Percentiles rank a stretch among this genome's conserved stretches.
These are phyloP conservation scores for Aureobasidium sp. DNA, from an alignment of 2,329 filamentous ascomycete genomes.

Conservation along the genomic window DNA sequence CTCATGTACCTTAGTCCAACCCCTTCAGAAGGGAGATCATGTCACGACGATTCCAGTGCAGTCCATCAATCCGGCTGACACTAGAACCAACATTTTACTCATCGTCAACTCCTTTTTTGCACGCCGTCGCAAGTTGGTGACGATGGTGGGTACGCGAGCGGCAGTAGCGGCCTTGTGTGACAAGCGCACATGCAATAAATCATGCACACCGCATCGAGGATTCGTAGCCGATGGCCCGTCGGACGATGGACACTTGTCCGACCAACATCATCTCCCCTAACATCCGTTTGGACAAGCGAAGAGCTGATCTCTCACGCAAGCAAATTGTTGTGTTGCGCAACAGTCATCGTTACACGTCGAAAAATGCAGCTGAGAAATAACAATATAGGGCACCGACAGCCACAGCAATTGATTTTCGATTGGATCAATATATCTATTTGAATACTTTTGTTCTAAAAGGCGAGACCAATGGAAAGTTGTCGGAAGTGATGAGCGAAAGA, in stretches of 20 bases:
- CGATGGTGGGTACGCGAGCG: background rate
- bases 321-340: background rate
- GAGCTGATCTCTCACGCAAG: background rate
- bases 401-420: background rate
- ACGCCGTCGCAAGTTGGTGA: background rate
- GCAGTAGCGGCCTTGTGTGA: conserved; percentile 1
- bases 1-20: conserved; percentile 2
- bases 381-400: background rate
- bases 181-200: conserved; percentile 6
- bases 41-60: background rate
- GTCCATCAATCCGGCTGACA: background rate
- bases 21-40: background rate
- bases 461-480: background rate
- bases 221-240: background rate
- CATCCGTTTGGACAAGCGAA: background rate
- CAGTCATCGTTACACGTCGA: background rate
- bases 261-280: background rate
- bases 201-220: conserved; percentile 1
- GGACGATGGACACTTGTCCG: conserved; percentile 1
- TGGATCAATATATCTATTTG: background rate
- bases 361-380: background rate
- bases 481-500: background rate
- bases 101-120: background rate
- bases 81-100: background rate
- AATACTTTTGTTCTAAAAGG: background rate